Percentiles rank a stretch among this genome's conserved stretches.
Conservation (phyloP, 352 stramenopile genomes). For the Globisporangium paddicum region DNA sequence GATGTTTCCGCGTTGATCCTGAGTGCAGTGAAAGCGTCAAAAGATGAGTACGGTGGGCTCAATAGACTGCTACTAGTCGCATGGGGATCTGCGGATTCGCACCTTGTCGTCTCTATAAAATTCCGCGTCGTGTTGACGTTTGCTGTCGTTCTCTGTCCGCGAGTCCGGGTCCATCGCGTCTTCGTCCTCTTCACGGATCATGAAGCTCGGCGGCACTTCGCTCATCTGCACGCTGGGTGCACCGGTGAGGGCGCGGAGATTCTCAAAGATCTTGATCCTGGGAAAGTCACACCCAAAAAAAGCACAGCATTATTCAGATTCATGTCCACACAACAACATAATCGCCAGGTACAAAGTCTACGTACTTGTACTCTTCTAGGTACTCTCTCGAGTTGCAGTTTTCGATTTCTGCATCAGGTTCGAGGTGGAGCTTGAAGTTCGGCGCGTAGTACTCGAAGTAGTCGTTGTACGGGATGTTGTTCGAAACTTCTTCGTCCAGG, state of each 20-base stretch:
- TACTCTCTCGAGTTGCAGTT: conserved; percentile 85
- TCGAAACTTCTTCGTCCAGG: conserved; percentile 85
- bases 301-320: too few relatives aligned
- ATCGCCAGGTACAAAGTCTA: not conserved
- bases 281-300: not conserved
- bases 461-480: conserved; percentile 99
- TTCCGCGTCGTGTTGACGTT: conserved; percentile 72
- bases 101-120: conserved; percentile 83
- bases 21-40: too few relatives aligned
- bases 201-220: conserved; percentile 58
- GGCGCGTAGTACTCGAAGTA: conserved; percentile 99
- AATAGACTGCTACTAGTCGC: too few relatives aligned
- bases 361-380: conserved; percentile 82
- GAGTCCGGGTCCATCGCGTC: conserved; percentile 59
- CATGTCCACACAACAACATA: too few relatives aligned
- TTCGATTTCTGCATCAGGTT: conserved; percentile 69
- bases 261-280: conserved; percentile 84
- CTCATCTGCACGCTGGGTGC: conserved; percentile 83
- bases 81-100: not conserved
- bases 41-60: too few relatives aligned
- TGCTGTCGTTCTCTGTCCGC: conserved; percentile 67
- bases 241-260: conserved; percentile 63
- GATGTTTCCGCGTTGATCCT: conserved; percentile 41
- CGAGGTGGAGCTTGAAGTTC: conserved; percentile 82
- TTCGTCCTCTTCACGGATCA: conserved; percentile 80